Conservation (phyloP, 352 stramenopile species). For the Globisporangium splendens region DNA sequence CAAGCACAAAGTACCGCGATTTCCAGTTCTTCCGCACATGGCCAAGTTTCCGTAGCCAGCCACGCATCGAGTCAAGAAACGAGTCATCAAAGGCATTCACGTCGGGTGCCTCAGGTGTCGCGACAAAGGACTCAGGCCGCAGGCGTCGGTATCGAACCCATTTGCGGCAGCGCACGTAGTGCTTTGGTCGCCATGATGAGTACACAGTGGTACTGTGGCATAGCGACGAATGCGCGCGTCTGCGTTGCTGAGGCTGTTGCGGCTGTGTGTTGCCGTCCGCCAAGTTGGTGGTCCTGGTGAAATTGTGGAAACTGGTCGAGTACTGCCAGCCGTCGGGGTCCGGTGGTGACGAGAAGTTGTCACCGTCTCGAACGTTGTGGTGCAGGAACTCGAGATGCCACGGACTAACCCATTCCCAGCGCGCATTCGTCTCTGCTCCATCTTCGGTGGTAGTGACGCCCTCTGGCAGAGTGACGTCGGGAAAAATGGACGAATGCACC, state of each 20-base stretch:
- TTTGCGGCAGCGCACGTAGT: conserved; percentile 56
- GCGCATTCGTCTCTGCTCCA: not conserved
- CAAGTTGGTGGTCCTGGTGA: conserved; percentile 15
- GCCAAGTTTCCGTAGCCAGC: conserved; percentile 64
- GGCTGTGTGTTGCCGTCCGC: not conserved
- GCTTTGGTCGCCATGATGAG: conserved; percentile 28
- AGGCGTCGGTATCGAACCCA: conserved; percentile 61
- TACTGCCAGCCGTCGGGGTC: conserved; percentile 67
- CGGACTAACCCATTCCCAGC: conserved; percentile 72
- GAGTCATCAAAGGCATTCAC: conserved; percentile 57
- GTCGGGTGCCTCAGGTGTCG: not conserved
- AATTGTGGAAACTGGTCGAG: conserved; percentile 57
- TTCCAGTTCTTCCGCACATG: conserved; percentile 83
- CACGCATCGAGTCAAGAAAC: conserved; percentile 68
- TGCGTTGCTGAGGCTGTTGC: conserved; percentile 3
- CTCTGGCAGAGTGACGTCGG: conserved; percentile 37
- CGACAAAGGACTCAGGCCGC: not conserved
- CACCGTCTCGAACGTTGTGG: no score
- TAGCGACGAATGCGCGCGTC: no score
- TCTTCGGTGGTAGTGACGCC: not conserved
- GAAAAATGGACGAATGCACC: conserved; percentile 44
- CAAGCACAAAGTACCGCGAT: conserved; percentile 65
- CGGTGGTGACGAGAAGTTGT: not conserved
- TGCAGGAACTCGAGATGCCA: conserved; percentile 51
- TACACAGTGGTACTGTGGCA: conserved; percentile 7